Evolutionary conservation across 2,329 filamentous ascomycete genomes (phyloP).

Genomic region (Trichoderma sp.): DNA sequence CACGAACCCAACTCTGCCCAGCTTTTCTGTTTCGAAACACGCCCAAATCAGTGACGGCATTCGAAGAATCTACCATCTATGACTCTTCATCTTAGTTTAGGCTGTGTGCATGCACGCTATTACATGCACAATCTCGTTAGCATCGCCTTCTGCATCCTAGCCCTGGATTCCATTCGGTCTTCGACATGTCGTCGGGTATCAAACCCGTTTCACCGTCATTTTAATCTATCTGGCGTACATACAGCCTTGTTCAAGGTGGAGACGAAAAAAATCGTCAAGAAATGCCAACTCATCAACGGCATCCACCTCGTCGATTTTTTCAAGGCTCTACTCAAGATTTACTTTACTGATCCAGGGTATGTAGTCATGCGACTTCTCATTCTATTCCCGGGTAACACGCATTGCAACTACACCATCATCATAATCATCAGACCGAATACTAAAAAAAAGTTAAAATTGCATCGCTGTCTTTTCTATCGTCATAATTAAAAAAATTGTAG

Average conservation of each 20-base stretch:
- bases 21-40: slow-evolving; percentile 6
- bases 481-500: slow-evolving; percentile 5
- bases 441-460: neutral
- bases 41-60: neutral
- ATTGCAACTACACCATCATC: neutral
- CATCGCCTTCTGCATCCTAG: neutral
- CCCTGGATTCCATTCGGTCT: neutral
- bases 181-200: neutral
- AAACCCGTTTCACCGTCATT: neutral
- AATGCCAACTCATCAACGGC: neutral
- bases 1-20: neutral
- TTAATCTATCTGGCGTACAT: slow-evolving; percentile 14
- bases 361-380: neutral
- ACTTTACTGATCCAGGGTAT: too few relatives aligned
- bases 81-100: slow-evolving; percentile 5
- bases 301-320: neutral
- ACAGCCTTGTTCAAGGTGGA: neutral
- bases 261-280: neutral
- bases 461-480: slow-evolving; percentile 19
- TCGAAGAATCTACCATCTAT: neutral
- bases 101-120: neutral
- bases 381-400: neutral
- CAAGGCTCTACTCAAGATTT: neutral
- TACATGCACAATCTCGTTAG: neutral
- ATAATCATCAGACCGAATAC: neutral